Percentiles rank a stretch among this genome's conserved stretches.
These are phyloP conservation scores for Kluyveromyces sp. DNA, from an alignment of 1,139 yeast species.

Conservation along the genomic window DNA sequence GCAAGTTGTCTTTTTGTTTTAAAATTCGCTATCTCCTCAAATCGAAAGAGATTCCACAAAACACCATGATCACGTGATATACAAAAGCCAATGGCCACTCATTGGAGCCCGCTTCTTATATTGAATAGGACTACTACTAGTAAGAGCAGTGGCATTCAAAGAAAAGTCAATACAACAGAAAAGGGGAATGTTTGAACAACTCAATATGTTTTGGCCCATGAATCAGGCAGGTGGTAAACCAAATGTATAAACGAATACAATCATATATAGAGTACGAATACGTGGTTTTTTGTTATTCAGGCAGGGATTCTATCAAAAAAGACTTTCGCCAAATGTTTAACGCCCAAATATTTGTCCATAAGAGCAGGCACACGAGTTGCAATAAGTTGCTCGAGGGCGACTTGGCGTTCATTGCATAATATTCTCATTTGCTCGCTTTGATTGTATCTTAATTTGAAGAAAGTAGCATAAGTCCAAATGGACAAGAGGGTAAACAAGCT, in stretches of 20 bases:
- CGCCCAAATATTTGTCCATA: constrained; percentile 14
- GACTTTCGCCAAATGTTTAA: constrained; percentile 13
- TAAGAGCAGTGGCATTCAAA: too few species aligned
- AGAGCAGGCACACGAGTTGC: constrained; percentile 11
- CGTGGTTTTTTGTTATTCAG: neutral
- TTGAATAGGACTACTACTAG: neutral
- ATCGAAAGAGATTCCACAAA: constrained; percentile 3
- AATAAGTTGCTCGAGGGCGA: constrained; percentile 8
- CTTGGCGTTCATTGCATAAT: constrained; percentile 12
- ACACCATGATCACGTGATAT: constrained; percentile 1
- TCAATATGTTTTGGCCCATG: too few species aligned
- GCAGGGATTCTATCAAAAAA: constrained; percentile 13
- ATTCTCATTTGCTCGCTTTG: constrained; percentile 18
- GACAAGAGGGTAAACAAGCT: constrained; percentile 13
- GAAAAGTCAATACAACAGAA: too few species aligned
- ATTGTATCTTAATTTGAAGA: constrained; percentile 23
- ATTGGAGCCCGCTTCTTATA: neutral
- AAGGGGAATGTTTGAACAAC: too few species aligned
- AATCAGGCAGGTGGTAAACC: too few species aligned
- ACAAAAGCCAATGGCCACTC: neutral
- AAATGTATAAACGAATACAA: too few species aligned
- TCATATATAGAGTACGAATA: neutral
- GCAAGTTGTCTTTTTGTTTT: too few species aligned
- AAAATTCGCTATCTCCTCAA: neutral
- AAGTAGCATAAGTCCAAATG: constrained; percentile 17